Evolutionary conservation across 768 basidiomycete species (phyloP).

Genomic region (Boletus vermiculosoides): DNA sequence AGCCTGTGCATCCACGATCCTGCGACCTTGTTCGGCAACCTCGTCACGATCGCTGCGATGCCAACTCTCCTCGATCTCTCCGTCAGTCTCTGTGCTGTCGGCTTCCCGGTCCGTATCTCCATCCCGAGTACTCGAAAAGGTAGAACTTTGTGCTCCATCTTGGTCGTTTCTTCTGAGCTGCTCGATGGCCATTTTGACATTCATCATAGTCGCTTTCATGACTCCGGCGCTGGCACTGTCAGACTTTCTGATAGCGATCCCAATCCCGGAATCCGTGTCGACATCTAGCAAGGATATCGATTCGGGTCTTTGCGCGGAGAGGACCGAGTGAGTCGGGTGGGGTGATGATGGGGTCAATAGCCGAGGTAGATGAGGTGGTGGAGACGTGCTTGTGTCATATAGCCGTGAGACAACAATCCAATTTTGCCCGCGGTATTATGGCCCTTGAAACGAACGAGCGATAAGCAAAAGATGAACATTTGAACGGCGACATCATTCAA

Average conservation of each 20-base stretch:
- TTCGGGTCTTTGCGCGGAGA: constrained; percentile 50
- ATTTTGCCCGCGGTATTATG: constrained; percentile 75
- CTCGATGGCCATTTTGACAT: constrained; percentile 88
- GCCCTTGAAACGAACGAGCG: constrained; percentile 51
- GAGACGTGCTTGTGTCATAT: constrained; percentile 61
- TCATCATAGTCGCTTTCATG: constrained; percentile 86
- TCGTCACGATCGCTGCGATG: constrained; percentile 62
- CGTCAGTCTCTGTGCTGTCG: constrained; percentile 51
- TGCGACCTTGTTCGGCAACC: constrained; percentile 66
- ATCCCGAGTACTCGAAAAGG: constrained; percentile 68
- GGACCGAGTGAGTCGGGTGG: constrained; percentile 38
- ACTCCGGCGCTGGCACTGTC: constrained; percentile 44
- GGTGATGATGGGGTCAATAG: constrained; percentile 21
- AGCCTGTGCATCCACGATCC: constrained; percentile 47
- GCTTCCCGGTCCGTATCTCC: constrained; percentile 45
- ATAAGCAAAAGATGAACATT: constrained; percentile 26
- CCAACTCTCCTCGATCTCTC: constrained; percentile 57
- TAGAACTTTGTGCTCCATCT: constrained; percentile 67
- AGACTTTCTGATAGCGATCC: constrained; percentile 26
- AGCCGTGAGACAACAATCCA: constrained; percentile 91
- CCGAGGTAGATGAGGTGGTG: constrained; percentile 25
- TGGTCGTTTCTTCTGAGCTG: constrained; percentile 64
- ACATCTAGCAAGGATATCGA: constrained; percentile 31
- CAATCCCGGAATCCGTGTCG: constrained; percentile 24
- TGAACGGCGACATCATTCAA: constrained; percentile 22